A percentile compares a stretch with the other conserved stretches of the same genome.
phyloP scores from a whole-genome alignment of 2,329 filamentous ascomycete species.

The Trematosphaeria pertusa region DNA sequence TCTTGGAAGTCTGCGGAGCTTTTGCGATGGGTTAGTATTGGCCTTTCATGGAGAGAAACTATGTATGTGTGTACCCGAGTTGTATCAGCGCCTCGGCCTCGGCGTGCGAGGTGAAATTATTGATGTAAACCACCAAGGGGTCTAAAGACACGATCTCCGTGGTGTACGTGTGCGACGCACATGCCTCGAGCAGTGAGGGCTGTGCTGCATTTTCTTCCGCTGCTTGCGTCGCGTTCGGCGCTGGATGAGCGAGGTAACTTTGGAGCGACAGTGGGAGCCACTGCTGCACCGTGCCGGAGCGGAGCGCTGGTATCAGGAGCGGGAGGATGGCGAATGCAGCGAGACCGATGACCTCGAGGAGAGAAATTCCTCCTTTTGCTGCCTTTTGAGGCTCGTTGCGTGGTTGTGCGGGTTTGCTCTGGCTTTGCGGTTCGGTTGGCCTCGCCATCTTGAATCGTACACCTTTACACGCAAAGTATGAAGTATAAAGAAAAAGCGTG shows the following conservation, averaged over 20 bases:
- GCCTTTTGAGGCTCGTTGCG: slow-evolving; percentile 2
- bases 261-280: neutral
- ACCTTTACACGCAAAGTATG: neutral
- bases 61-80: slow-evolving; percentile 17
- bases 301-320: slow-evolving; percentile 7
- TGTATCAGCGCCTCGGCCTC: slow-evolving; percentile 31
- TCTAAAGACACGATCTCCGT: slow-evolving; percentile 35
- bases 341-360: neutral
- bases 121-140: slow-evolving; percentile 37
- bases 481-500: neutral
- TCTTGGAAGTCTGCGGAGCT: slow-evolving; percentile 25
- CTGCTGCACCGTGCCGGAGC: neutral
- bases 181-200: slow-evolving; percentile 15
- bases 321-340: slow-evolving; percentile 6
- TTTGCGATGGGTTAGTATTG: slow-evolving; percentile 11
- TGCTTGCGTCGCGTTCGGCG: neutral
- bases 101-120: slow-evolving; percentile 30
- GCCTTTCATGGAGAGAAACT: neutral
- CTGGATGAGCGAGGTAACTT: neutral
- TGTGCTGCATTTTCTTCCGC: neutral
- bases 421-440: neutral
- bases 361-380: slow-evolving; percentile 1
- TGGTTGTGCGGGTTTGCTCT: neutral
- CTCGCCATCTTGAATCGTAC: slow-evolving; percentile 13
- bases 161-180: slow-evolving; percentile 28